Conservation (phyloP, 148 eudicot genomes). For the Vaccinium myrtillus region DNA sequence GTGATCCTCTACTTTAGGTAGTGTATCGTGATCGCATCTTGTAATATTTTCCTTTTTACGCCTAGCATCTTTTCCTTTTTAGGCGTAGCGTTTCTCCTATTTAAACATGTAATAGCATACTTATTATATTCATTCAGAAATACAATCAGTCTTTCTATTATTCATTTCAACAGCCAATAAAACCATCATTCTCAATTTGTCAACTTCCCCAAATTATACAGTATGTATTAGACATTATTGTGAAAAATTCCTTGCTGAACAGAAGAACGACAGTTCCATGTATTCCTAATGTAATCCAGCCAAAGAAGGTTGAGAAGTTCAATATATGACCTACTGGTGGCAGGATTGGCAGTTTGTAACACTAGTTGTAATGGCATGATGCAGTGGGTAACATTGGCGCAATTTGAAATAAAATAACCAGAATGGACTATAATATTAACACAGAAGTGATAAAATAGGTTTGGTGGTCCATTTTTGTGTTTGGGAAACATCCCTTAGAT, state of each 20-base stretch:
- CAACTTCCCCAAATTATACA: not conserved
- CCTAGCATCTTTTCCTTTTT: no score
- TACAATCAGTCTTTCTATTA: no score
- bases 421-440: not conserved
- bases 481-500: no score
- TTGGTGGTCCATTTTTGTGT: no score
- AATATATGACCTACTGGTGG: not conserved
- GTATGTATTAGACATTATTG: not conserved
- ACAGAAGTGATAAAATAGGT: no score
- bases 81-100: no score
- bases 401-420: not conserved
- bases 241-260: not conserved
- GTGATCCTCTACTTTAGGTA: no score
- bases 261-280: not conserved
- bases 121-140: no score
- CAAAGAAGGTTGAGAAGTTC: slow-evolving; percentile 1
- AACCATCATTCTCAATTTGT: not conserved
- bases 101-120: no score
- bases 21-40: no score
- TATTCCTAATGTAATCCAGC: not conserved
- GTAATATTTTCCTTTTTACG: no score
- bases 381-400: not conserved
- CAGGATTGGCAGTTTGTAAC: not conserved
- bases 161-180: not conserved
- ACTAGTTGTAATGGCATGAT: not conserved